Conservation (phyloP, 805 yeast genomes). For the Hemisphaericaspora nanyangensis region DNA sequence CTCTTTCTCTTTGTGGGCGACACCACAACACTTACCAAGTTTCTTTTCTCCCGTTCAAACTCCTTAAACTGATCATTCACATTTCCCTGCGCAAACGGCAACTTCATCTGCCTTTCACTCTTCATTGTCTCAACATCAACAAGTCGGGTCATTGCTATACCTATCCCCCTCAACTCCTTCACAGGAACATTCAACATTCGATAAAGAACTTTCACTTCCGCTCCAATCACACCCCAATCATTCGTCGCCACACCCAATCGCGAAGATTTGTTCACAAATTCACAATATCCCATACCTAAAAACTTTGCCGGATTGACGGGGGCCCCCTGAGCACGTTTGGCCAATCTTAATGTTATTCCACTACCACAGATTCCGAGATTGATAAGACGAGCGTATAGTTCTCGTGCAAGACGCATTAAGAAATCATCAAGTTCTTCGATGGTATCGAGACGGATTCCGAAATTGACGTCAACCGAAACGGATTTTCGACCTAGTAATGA, state of each 20-base stretch:
- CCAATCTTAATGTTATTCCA: constrained; percentile 60
- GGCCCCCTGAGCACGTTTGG: constrained; percentile 60
- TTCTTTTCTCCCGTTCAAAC: background rate
- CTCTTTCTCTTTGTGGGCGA: background rate
- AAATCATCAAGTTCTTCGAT: constrained; percentile 63
- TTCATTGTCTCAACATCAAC: constrained; percentile 29
- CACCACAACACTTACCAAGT: background rate
- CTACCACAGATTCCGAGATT: constrained; percentile 49
- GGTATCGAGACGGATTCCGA: constrained; percentile 77
- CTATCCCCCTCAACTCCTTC: constrained; percentile 71
- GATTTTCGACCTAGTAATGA: constrained; percentile 58
- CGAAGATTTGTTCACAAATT: constrained; percentile 54
- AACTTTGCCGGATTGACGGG: constrained; percentile 74
- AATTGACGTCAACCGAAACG: constrained; percentile 83
- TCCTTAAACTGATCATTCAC: constrained; percentile 1
- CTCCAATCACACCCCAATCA: constrained; percentile 55
- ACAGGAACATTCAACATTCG: constrained; percentile 59
- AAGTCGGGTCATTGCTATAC: constrained; percentile 63
- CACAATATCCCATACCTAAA: constrained; percentile 83
- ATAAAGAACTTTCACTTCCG: constrained; percentile 55
- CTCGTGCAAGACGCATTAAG: constrained; percentile 52
- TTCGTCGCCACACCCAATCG: constrained; percentile 59
- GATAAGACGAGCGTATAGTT: constrained; percentile 51
- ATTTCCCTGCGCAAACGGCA: constrained; percentile 16
- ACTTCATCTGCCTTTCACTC: constrained; percentile 20